phyloP scores from a whole-genome alignment of 805 yeast species.

The Teunomyces atbi region DNA sequence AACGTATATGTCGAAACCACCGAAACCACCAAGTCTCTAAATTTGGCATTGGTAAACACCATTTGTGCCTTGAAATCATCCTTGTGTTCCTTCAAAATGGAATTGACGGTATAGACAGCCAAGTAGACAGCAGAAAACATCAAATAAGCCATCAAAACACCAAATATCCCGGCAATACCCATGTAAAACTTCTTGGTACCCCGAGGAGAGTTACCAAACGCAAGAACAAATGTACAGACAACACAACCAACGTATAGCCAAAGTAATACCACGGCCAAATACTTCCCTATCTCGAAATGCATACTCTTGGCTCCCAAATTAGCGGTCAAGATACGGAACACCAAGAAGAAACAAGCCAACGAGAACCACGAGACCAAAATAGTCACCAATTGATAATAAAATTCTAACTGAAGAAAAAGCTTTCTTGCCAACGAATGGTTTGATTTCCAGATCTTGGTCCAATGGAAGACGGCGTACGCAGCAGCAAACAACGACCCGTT shows the following conservation, averaged over 20 bases:
- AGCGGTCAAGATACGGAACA: constrained; percentile 84
- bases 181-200: constrained; percentile 82
- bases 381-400: constrained; percentile 79
- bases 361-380: constrained; percentile 89
- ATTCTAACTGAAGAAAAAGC: constrained; percentile 79
- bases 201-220: constrained; percentile 92
- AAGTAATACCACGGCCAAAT: constrained; percentile 72
- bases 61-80: constrained; percentile 41
- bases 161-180: constrained; percentile 74
- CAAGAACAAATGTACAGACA: constrained; percentile 80
- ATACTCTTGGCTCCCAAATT: constrained; percentile 66
- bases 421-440: constrained; percentile 82
- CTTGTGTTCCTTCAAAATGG: constrained; percentile 45
- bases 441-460: constrained; percentile 84
- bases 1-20: constrained; percentile 79
- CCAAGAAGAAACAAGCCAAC: constrained; percentile 84
- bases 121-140: constrained; percentile 82
- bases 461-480: constrained; percentile 79
- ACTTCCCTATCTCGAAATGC: constrained; percentile 68
- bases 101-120: constrained; percentile 68
- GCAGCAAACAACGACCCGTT: constrained; percentile 99
- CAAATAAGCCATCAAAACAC: constrained; percentile 85
- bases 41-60: constrained; percentile 65
- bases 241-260: constrained; percentile 84
- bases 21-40: constrained; percentile 86